A percentile compares a stretch with the other conserved stretches of the same genome.
Evolutionary conservation across 345 rosid species (phyloP).

Genomic region (Lagerstroemia speciosa): DNA sequence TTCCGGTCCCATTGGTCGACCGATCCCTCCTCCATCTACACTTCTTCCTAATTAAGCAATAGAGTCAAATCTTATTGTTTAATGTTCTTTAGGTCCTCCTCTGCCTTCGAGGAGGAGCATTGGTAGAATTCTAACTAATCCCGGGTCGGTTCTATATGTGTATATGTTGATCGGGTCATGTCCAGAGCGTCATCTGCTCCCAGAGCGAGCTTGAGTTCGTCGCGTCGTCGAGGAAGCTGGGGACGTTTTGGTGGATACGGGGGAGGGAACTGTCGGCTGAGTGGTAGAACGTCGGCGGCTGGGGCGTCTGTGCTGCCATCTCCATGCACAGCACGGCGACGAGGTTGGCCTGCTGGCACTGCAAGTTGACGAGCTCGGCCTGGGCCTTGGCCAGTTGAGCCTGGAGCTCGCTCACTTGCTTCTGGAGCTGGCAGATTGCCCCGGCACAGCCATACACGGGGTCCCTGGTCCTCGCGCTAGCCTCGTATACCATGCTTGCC

Average conservation of each 20-base stretch:
- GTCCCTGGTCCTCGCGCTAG: conserved; percentile 10
- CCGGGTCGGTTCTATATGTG: neutral
- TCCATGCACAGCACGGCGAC: conserved; percentile 7
- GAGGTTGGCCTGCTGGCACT: conserved; percentile 10
- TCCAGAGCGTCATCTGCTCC: conserved; percentile 8
- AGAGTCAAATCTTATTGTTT: neutral
- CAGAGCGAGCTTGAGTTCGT: neutral
- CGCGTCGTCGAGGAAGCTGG: conserved; percentile 10
- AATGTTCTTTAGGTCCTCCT: neutral
- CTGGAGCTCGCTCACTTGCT: conserved; percentile 15
- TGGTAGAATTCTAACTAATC: neutral
- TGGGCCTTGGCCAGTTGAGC: conserved; percentile 13
- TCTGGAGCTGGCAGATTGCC: conserved; percentile 13
- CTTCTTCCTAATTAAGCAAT: neutral
- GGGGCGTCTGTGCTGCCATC: conserved; percentile 7
- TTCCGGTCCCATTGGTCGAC: neutral
- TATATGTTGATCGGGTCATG: neutral
- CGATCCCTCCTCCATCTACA: neutral
- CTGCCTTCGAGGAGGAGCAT: neutral
- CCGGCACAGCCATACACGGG: conserved; percentile 9
- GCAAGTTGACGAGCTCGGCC: conserved; percentile 13
- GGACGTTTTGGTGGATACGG: neutral
- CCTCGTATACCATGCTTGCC: conserved; percentile 15
- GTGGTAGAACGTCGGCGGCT: conserved; percentile 1
- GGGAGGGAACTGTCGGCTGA: neutral